A percentile compares a stretch with the other conserved stretches of the same genome.
phyloP scores from a whole-genome alignment of 1,139 yeast species.

The Spathaspora jeffriesii region DNA sequence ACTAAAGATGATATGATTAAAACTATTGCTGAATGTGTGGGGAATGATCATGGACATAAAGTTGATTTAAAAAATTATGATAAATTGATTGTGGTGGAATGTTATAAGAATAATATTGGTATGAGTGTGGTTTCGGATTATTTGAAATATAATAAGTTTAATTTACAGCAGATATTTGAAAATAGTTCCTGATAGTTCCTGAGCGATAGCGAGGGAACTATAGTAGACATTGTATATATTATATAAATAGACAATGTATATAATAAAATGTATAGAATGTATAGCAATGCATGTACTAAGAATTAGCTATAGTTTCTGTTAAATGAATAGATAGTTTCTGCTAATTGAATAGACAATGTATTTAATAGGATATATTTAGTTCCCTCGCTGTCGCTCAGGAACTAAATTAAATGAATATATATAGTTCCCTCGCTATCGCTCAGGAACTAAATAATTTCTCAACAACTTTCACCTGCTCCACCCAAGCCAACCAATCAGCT shows the following conservation, averaged over 20 bases:
- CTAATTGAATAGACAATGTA: too few relatives aligned
- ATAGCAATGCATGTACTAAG: too few relatives aligned
- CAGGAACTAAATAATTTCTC: constrained; percentile 17
- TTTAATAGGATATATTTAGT: too few relatives aligned
- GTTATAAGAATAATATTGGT: constrained; percentile 82
- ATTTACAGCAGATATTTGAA: constrained; percentile 66
- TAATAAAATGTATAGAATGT: too few relatives aligned
- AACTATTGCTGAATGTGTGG: constrained; percentile 71
- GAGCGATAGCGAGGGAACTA: not conserved
- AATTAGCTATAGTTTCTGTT: too few relatives aligned
- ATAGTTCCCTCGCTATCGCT: too few relatives aligned
- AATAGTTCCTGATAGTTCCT: constrained; percentile 16
- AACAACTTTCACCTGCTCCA: constrained; percentile 36
- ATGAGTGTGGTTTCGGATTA: constrained; percentile 76
- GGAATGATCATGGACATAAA: constrained; percentile 66
- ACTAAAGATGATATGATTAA: constrained; percentile 70
- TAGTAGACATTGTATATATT: too few relatives aligned
- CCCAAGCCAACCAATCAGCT: constrained; percentile 96
- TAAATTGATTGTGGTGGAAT: constrained; percentile 77
- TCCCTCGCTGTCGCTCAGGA: not conserved
- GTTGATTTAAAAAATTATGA: constrained; percentile 85
- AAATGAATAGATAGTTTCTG: too few relatives aligned
- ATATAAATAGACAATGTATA: not conserved
- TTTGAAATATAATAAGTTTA: constrained; percentile 54
- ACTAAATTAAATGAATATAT: too few relatives aligned